Evolutionary conservation across 2,329 filamentous ascomycete species (phyloP).

Genomic region (Neopestalotiopsis sp.): DNA sequence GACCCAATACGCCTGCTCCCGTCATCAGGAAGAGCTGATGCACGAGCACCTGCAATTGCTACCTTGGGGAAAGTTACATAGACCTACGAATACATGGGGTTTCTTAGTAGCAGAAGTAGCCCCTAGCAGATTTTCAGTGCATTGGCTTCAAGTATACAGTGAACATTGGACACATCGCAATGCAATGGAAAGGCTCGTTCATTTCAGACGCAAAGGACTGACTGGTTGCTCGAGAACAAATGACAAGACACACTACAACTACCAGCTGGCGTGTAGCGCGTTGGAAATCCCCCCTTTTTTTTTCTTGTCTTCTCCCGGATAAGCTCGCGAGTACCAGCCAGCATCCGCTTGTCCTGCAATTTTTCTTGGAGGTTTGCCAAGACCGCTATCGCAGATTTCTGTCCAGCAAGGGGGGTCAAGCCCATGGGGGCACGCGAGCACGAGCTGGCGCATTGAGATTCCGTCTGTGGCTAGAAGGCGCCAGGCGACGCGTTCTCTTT

Average conservation of each 20-base stretch:
- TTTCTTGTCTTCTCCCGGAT: slow-evolving; percentile 1
- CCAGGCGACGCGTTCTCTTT: background rate
- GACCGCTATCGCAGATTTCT: slow-evolving; percentile 16
- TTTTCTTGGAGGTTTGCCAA: slow-evolving; percentile 15
- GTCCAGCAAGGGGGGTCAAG: background rate
- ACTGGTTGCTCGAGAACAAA: background rate
- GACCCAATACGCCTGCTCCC: background rate
- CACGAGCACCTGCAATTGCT: slow-evolving; percentile 1
- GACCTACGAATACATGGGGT: background rate
- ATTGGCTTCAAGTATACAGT: background rate
- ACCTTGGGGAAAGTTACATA: slow-evolving; percentile 10
- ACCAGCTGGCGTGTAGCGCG: background rate
- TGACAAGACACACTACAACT: background rate
- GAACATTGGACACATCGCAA: background rate
- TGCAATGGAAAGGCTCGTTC: background rate
- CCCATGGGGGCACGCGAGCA: background rate
- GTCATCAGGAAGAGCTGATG: slow-evolving; percentile 8
- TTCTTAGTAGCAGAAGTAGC: background rate
- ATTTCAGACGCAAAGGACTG: background rate
- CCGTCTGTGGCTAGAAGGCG: no score
- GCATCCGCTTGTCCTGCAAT: slow-evolving; percentile 12
- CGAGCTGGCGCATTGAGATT: background rate
- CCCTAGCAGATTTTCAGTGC: background rate
- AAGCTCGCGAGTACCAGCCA: slow-evolving; percentile 12
- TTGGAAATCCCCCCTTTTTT: background rate